Evolutionary conservation across 805 yeast genomes (phyloP).

Genomic region (Hanseniaspora thailandica): DNA sequence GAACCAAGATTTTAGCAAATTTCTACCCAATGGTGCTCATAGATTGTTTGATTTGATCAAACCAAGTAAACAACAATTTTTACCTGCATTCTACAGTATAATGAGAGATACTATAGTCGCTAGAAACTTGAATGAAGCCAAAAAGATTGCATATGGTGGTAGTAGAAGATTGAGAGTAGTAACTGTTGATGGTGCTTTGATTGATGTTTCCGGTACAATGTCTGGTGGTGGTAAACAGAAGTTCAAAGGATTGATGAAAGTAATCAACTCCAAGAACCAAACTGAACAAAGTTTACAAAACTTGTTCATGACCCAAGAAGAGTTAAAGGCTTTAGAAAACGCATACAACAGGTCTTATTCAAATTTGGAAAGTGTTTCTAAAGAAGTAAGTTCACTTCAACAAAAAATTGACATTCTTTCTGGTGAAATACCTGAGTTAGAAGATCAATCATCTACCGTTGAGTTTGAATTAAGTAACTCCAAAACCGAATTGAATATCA

Average conservation of each 20-base stretch:
- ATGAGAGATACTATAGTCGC: conserved; percentile 84
- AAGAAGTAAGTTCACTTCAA: conserved; percentile 48
- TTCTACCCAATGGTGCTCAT: conserved; percentile 55
- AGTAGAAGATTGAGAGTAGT: conserved; percentile 74
- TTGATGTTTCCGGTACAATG: conserved; percentile 89
- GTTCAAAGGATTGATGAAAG: conserved; percentile 61
- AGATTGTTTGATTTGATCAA: conserved; percentile 73
- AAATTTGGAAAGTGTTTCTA: conserved; percentile 38
- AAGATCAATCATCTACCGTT: conserved; percentile 45
- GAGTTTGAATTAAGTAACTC: conserved; percentile 38
- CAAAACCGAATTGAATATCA: conserved; percentile 33
- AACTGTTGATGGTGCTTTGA: conserved; percentile 80
- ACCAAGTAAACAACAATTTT: conserved; percentile 54
- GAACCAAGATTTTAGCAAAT: conserved; percentile 35
- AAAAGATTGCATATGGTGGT: conserved; percentile 72
- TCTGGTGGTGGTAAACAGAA: conserved; percentile 83
- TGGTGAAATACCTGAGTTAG: conserved; percentile 61
- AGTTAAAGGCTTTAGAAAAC: conserved; percentile 41
- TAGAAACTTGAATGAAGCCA: conserved; percentile 62
- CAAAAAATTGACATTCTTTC: conserved; percentile 44
- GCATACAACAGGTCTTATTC: conserved; percentile 45
- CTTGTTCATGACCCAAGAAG: conserved; percentile 36
- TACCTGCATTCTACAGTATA: conserved; percentile 82
- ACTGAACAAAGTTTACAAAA: conserved; percentile 26
- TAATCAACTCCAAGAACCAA: conserved; percentile 25